Evolutionary conservation across 345 rosid species (phyloP), one percentile per base, ranked within the genome.

Genomic region (Toxicodendron radicans): DNA sequence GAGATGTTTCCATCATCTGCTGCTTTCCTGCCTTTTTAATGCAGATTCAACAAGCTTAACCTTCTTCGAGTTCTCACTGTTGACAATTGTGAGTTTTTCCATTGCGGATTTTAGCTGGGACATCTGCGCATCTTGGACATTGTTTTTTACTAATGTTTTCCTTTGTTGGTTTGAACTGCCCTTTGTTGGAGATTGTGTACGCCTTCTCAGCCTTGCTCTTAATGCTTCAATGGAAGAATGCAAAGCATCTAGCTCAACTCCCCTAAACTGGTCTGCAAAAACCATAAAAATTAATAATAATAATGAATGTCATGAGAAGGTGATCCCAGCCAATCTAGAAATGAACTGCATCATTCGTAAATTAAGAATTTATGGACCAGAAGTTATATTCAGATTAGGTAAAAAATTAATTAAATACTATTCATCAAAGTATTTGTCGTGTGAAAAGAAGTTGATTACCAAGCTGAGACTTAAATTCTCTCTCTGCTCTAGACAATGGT

Each of bases 401-500:
- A 3, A 35, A 35, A 62, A 62, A 32, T 5, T 13, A 43, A 35
- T 10, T 21, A 32, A 58, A 13, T 1, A 23, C 21, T n/a, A 7
- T 51, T 30, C 7, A 48, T 51, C 64, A 54, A 57, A 20, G 7
- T 57, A 51, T 14, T 59, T 30, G 43, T 35, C 63, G 60, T 43
- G 35, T 10, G 38, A 59, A 56, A 54, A 33, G 60, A 54, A 65
- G 65, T 74, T 75, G 70, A 80, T 83, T 89, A 92, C 99, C 97
- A 1, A 90, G 94, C 78, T 92, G 92, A 38, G 93, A 83, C 84
- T 92, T 90, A 66, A 93, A 93, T 54, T 88, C 87, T 61, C 80
- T 83, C 81, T 96, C 99, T 58, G 98, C 99, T 78, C 79, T 86
- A 5, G 97, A 89, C 81, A 93, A 80, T n/a, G 97, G 99, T 73